Percentiles rank a stretch among this genome's conserved stretches.
These are phyloP conservation scores for Salix caprea DNA, from an alignment of 345 rosid genomes.

Conservation along the genomic window DNA sequence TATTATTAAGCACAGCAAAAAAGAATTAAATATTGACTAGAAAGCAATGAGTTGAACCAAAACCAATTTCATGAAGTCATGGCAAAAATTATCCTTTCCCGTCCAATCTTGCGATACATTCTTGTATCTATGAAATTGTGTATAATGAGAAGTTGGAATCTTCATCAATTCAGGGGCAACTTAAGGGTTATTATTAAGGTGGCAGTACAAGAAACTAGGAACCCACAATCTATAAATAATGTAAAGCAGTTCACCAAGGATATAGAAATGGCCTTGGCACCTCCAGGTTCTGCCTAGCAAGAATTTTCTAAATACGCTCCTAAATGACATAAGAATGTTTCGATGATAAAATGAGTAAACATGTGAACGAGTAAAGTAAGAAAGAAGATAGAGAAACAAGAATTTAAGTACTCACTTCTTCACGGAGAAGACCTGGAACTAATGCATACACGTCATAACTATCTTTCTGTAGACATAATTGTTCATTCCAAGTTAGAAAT, in stretches of 20 bases:
- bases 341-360: not conserved
- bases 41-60: not conserved
- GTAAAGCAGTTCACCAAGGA: not conserved
- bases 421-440: slow-evolving; percentile 71
- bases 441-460: slow-evolving; percentile 67
- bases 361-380: not conserved
- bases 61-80: not conserved
- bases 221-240: not conserved
- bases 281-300: not conserved
- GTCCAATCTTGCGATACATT: not conserved
- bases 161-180: not conserved
- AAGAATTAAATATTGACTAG: not conserved
- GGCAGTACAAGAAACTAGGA: not conserved
- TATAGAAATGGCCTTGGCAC: not conserved
- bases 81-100: not conserved
- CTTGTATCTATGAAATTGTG: not conserved
- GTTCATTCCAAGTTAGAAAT: not conserved
- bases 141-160: not conserved
- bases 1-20: too few species aligned
- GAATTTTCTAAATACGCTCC: not conserved
- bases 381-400: not conserved
- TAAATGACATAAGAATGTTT: not conserved
- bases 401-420: slow-evolving; percentile 42
- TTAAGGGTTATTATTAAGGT: not conserved
- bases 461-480: slow-evolving; percentile 43